Evolutionary conservation across 331 rosid genomes (phyloP), one percentile per base, ranked within the genome.

Genomic region (Spiraea crenata): DNA sequence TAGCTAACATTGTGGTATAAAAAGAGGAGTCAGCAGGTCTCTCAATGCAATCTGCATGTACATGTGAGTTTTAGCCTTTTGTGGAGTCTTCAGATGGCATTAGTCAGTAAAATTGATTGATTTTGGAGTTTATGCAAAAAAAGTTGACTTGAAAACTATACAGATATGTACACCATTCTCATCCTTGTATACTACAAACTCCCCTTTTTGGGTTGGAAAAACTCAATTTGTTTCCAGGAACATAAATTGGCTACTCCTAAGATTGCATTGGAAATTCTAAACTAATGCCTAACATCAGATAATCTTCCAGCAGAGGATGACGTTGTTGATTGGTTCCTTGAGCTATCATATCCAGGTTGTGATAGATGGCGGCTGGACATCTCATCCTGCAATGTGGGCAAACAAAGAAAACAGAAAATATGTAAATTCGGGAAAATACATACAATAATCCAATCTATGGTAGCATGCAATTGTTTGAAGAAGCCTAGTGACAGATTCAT

Each of bases 261-360:
- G 40, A 6, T 14, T 57, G 62, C 19, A 20, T 34, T 13, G 15
- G 40, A 6, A 34, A 57, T 57, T 57, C 63, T 12, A 57, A 34
- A 6, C 40, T 6, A 57, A 34, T 34, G 8, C 41, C 42, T 34
- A 38, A 5, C 42, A 57, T 5, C 63, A 5, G 7, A 54, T 44
- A 44, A 7, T 69, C 52, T 20, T 56, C 50, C 42, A 0, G 31
- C 17, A 55, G 20, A 35, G 3, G 42, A 31, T 9, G 75, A 71
- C 16, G 67, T 57, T 67, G 67, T 71, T 10, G 67, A 58, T 34
- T 20, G 48, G 37, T 57, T 58, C 35, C 71, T 67, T 15, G 57
- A 49, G 71, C 71, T 45, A 1, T 45, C 4, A 34, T 31, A 35
- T 35, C 7, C 39, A 11, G 38, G 51, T 37, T 39, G 48, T 4